Evolutionary conservation across 768 basidiomycete genomes (phyloP).

Genomic region (Boletus vermiculosoides): DNA sequence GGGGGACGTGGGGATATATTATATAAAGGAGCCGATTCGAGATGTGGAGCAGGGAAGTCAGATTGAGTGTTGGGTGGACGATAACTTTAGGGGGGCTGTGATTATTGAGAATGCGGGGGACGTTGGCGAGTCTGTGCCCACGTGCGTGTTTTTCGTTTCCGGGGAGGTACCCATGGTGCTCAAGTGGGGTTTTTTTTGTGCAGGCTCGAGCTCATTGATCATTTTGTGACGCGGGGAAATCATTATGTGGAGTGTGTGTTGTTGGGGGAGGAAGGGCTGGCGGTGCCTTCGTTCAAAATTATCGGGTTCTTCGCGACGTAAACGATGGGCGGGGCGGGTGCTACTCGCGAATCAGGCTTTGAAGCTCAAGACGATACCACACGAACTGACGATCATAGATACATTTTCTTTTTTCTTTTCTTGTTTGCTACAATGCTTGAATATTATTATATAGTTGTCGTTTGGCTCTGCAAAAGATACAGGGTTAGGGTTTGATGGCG

Average conservation of each 20-base stretch:
- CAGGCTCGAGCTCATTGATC: constrained; percentile 88
- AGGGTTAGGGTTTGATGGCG: constrained; percentile 16
- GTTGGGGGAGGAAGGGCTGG: constrained; percentile 81
- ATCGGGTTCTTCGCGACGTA: constrained; percentile 86
- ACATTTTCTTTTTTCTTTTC: not conserved
- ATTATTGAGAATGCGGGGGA: constrained; percentile 77
- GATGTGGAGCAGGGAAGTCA: constrained; percentile 62
- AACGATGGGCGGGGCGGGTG: not conserved
- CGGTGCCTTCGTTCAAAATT: constrained; percentile 83
- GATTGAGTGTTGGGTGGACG: constrained; percentile 96
- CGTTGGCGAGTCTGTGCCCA: constrained; percentile 56
- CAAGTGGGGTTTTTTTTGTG: not conserved
- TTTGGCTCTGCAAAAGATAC: too few species aligned
- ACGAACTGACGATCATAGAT: constrained; percentile 1
- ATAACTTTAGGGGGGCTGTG: constrained; percentile 79
- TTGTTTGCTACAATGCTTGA: not conserved
- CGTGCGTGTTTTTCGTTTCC: constrained; percentile 60
- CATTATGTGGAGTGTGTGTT: constrained; percentile 93
- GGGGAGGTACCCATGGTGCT: too few species aligned
- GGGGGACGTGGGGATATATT: constrained; percentile 93
- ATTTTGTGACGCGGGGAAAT: constrained; percentile 77
- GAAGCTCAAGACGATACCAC: not conserved
- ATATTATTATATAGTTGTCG: too few species aligned
- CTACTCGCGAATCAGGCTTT: not conserved
- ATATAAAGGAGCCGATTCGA: constrained; percentile 65